These are phyloP conservation scores for Yamadazyma membranifaciens DNA, from an alignment of 1,139 yeast genomes.

Conservation along the genomic window DNA sequence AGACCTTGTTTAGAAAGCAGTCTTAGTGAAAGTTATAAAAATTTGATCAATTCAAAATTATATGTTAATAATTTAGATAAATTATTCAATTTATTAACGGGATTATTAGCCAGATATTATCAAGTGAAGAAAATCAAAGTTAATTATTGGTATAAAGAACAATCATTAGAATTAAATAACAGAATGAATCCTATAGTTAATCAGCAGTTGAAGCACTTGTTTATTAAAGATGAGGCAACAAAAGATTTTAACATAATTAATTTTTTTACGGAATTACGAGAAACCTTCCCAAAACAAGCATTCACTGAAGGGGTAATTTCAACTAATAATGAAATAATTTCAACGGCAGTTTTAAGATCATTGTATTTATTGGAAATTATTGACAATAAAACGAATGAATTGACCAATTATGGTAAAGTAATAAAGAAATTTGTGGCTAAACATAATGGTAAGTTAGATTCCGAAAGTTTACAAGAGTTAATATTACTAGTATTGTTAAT, in stretches of 20 bases:
- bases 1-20: conserved; percentile 74
- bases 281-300: conserved; percentile 13
- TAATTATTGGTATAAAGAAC: conserved; percentile 59
- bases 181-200: conserved; percentile 46
- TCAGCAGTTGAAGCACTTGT: conserved; percentile 31
- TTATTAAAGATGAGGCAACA: conserved; percentile 22
- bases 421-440: conserved; percentile 35
- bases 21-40: conserved; percentile 54
- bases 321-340: conserved; percentile 51
- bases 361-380: conserved; percentile 58
- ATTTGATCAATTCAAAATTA: conserved; percentile 45
- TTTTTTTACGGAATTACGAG: conserved; percentile 26
- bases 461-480: conserved; percentile 28
- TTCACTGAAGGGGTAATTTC: conserved; percentile 22
- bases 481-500: conserved; percentile 48
- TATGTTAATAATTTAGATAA: conserved; percentile 54
- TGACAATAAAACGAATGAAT: conserved; percentile 36
- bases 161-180: conserved; percentile 47
- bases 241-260: conserved; percentile 33
- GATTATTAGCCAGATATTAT: conserved; percentile 77
- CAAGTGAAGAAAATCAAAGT: conserved; percentile 70
- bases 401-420: conserved; percentile 58
- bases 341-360: conserved; percentile 60
- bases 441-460: conserved; percentile 3
- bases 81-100: conserved; percentile 67